Base-by-base conservation (phyloP, 805 yeast genomes). In the Kodamaea kakaduensis region DNA sequence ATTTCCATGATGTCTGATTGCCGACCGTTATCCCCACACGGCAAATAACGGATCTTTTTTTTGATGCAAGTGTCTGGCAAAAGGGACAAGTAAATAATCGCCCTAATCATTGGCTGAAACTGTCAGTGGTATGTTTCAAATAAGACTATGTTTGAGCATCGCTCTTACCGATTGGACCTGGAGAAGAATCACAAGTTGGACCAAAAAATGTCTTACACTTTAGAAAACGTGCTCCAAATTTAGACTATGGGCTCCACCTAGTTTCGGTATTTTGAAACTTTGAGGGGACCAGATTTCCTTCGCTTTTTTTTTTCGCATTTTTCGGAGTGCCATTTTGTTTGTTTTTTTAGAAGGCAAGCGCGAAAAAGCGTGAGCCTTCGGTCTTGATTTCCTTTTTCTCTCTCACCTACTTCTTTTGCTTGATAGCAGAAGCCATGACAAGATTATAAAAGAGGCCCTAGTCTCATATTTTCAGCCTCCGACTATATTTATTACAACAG, bases 261-360 rank as follows among this genome's bases (percentile, higher is more conserved):
- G 16, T 24, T 10, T 13, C 26, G 26, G 26, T 24, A 9, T 16
- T 9, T 9, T 3, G 4, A 9, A 6, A 24, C 12, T 4, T n/a
- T 13, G 26, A 24, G 26, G 16, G 26, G 26, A 24, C 16, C 12
- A 24, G 12, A 24, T 9, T 16, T 6, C 14, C 26, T 24, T 24
- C 16, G 26, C 12, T 9, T 24, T 24, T 16, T 24, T 24, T 10
- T 24, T 16, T 16, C 14, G 14, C 26, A 10, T 16, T 10, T 14
- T 24, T 6, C 4, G 16, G 16, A 26, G 19, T 16, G 29, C 18
- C 29, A 26, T 12, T 14, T 15, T 14, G 17, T 26, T 14, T 25
- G 28, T n/a, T 14, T 26, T n/a, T n/a, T n/a, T n/a, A 34, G 37
- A 10, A 34, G 32, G 37, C 21, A 22, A 27, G 27, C 27, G 37